Evolutionary conservation across 1,139 yeast species (phyloP).

Genomic region (Hansenula sp.): DNA sequence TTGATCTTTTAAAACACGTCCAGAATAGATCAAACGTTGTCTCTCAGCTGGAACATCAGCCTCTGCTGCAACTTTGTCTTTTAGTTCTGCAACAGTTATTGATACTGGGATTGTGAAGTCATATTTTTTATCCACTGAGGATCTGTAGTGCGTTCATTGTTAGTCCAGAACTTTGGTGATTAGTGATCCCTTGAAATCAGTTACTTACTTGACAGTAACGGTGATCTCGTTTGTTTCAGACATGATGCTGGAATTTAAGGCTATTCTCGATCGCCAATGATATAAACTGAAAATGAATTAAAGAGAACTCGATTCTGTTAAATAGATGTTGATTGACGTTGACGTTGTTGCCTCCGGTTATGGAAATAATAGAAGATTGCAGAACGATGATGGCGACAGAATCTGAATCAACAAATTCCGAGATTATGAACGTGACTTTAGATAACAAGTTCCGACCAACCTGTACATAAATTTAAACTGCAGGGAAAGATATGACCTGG

Average conservation of each 20-base stretch:
- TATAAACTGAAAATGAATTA: not conserved
- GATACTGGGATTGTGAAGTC: slow-evolving; percentile 53
- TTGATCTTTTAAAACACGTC: slow-evolving; percentile 83
- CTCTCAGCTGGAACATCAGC: slow-evolving; percentile 67
- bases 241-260: slow-evolving; percentile 5
- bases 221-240: slow-evolving; percentile 16
- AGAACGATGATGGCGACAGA: too few relatives aligned
- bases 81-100: slow-evolving; percentile 64
- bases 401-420: too few relatives aligned
- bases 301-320: too few relatives aligned
- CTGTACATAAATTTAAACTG: too few relatives aligned
- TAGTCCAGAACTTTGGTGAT: too few relatives aligned
- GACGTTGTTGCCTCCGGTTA: too few relatives aligned
- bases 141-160: slow-evolving; percentile 8
- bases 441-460: too few relatives aligned
- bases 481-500: too few relatives aligned
- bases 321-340: too few relatives aligned
- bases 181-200: too few relatives aligned
- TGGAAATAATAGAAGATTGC: too few relatives aligned
- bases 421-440: too few relatives aligned
- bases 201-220: slow-evolving; percentile 20
- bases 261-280: not conserved
- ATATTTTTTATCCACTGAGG: slow-evolving; percentile 77
- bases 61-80: slow-evolving; percentile 54
- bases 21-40: slow-evolving; percentile 89